Evolutionary conservation across 495 filamentous ascomycete genomes (phyloP).

Genomic region (Neurospora sp.): DNA sequence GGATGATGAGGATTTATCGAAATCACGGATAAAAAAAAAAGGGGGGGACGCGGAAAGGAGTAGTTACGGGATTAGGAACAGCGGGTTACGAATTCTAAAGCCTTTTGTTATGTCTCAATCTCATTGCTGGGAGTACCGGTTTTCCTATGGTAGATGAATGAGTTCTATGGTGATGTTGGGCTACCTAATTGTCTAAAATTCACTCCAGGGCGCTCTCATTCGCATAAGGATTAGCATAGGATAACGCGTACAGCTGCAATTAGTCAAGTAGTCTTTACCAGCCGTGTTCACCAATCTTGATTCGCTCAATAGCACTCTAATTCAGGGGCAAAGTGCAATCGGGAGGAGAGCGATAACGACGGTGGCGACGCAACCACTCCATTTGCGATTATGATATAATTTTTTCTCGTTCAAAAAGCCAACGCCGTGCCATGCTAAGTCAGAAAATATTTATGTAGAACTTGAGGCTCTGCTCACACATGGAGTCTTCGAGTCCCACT

Average conservation of each 20-base stretch:
- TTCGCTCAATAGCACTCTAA: background rate
- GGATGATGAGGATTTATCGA: background rate
- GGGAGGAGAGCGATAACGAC: background rate
- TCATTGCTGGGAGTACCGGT: background rate
- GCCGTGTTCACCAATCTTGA: background rate
- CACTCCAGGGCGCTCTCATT: background rate
- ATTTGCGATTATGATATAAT: background rate
- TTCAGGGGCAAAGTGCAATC: background rate
- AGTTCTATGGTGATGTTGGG: background rate
- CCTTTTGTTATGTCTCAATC: background rate
- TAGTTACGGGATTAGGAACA: background rate
- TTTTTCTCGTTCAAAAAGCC: background rate
- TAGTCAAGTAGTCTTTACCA: too few species aligned
- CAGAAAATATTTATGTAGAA: background rate
- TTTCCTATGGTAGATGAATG: background rate
- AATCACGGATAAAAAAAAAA: background rate
- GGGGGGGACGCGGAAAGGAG: background rate
- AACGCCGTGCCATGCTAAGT: background rate
- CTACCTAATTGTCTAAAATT: too few species aligned
- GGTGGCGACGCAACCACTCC: background rate
- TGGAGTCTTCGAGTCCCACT: background rate
- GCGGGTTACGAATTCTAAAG: background rate
- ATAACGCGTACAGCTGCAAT: background rate
- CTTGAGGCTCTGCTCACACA: background rate
- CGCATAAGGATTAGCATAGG: background rate